phyloP scores from a whole-genome alignment of 2,329 filamentous ascomycete species.

The Diaporthe sp. region DNA sequence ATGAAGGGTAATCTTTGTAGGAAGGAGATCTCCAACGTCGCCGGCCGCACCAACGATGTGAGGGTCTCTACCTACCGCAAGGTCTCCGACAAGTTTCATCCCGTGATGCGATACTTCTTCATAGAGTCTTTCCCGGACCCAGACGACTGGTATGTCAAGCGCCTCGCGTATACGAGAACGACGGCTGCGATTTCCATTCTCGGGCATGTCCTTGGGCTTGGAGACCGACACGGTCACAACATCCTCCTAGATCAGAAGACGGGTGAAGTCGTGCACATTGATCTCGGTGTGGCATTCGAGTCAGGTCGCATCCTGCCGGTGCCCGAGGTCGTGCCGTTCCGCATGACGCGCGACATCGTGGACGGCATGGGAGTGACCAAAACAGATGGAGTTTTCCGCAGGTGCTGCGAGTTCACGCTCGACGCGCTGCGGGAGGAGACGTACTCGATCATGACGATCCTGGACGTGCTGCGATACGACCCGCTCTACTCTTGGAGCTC shows the following conservation, averaged over 20 bases:
- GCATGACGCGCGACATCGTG: constrained; percentile 92
- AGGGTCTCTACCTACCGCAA: constrained; percentile 82
- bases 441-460: constrained; percentile 97
- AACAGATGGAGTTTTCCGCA: constrained; percentile 94
- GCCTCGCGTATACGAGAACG: constrained; percentile 91
- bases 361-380: constrained; percentile 97
- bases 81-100: constrained; percentile 85
- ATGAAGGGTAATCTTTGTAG: constrained; percentile 81
- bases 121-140: constrained; percentile 94
- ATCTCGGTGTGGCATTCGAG: constrained; percentile 97
- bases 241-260: constrained; percentile 91
- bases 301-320: constrained; percentile 95
- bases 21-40: constrained; percentile 81
- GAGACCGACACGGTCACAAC: constrained; percentile 96
- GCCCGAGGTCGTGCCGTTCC: constrained; percentile 95
- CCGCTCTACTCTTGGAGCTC: constrained; percentile 97
- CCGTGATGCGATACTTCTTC: constrained; percentile 97
- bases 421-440: constrained; percentile 95
- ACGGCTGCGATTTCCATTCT: constrained; percentile 97
- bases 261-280: constrained; percentile 96
- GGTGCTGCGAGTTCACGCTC: constrained; percentile 98
- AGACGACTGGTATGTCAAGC: constrained; percentile 93
- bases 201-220: constrained; percentile 91
- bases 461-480: constrained; percentile 98
- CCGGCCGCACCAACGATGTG: constrained; percentile 76